Evolutionary conservation across 441 rosid genomes (phyloP), one percentile per base, ranked within the genome.

Genomic region (Adansonia grandidieri): DNA sequence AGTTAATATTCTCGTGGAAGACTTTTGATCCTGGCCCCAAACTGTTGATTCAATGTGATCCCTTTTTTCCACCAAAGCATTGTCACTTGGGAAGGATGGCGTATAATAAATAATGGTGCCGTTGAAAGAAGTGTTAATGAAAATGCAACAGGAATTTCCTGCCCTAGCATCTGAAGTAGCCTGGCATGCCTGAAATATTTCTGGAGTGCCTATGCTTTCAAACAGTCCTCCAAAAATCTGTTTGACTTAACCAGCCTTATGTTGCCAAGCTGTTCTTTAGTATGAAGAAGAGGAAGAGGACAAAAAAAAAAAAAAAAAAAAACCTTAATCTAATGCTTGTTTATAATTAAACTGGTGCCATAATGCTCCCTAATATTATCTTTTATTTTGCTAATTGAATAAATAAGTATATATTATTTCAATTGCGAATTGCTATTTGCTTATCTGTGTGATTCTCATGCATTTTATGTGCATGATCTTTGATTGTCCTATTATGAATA

Each of bases 111-210:
- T 47, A 15, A 0, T 0, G 7, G 5, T 69, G 20, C 24, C 28
- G 2, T 69, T 45, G 73, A 47, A 68, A 68, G 54, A 68, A 68
- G 19, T 20, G 15, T 47, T 14, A 63, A 20, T 45, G 73, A 67
- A 68, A 45, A 44, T 45, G 73, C 56, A 68, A 19, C 32, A 45
- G 42, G 4, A 63, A 32, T 63, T 9, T 63, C 67, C 44, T 63
- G 17, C 67, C 67, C 13, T 28, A 28, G n/a, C 45, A 63, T 15
- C 45, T 63, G 67, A 37, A 63, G 7, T 63, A 14, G 45, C 44
- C 45, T 32, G 65, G 44, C 45, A 28, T 28, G 17, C 17, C 67
- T n/a, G n/a, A n/a, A n/a, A n/a, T n/a, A n/a, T 53, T 53, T 15
- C 11, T 47, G 51, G 11, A 32, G 40, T 32, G 40, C 40, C 40